These are phyloP conservation scores for Lactarius trivialis DNA, from an alignment of 768 basidiomycete genomes.

Conservation along the genomic window DNA sequence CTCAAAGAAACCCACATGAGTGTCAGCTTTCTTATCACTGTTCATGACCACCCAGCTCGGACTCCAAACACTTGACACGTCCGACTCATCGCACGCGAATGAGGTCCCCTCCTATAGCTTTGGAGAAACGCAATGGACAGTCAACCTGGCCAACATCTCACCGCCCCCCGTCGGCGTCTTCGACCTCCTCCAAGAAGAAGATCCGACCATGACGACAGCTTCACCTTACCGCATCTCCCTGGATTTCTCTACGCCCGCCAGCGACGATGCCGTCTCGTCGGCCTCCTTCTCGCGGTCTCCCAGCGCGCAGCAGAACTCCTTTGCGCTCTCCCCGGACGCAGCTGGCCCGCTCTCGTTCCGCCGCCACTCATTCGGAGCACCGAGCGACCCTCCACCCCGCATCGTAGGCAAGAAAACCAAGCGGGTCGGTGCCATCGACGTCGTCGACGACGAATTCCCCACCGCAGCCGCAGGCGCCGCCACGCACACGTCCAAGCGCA, in stretches of 20 bases:
- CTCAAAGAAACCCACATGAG: background rate
- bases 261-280: background rate
- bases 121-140: background rate
- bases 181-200: background rate
- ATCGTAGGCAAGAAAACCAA: background rate
- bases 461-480: too few species aligned
- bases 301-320: background rate
- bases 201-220: background rate
- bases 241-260: background rate
- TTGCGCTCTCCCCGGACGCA: background rate
- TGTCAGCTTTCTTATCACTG: background rate
- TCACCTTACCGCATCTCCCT: background rate
- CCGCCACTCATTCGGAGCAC: background rate
- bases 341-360: background rate
- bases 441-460: background rate
- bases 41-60: background rate
- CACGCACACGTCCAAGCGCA: background rate
- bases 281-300: background rate
- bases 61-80: background rate
- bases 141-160: background rate
- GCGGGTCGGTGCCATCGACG: background rate
- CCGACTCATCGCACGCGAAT: background rate
- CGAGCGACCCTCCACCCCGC: background rate
- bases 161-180: background rate
- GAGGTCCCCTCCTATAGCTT: background rate